Percentiles rank a stretch among this genome's conserved stretches.
These are phyloP conservation scores for Flaveria bidentis DNA, from an alignment of 129 eudicot genomes.

Conservation along the genomic window DNA sequence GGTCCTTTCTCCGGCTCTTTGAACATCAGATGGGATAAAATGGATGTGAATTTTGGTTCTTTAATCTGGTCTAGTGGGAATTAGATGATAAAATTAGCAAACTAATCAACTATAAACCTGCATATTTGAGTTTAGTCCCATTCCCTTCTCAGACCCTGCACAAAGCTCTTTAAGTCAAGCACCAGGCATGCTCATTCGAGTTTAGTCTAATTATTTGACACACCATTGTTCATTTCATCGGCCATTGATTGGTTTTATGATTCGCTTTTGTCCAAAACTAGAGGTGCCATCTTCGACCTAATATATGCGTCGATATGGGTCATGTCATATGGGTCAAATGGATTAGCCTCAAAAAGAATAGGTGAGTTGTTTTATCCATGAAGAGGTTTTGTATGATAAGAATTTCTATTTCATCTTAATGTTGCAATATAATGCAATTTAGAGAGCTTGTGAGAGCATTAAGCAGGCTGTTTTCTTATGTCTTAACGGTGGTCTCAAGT, in stretches of 20 bases:
- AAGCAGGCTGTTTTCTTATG: neutral
- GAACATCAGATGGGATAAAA: neutral
- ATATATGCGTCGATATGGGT: neutral
- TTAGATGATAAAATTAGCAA: no score
- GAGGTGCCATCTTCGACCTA: neutral
- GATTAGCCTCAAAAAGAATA: neutral
- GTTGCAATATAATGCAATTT: neutral
- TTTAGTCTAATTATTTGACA: no score
- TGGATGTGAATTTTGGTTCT: neutral
- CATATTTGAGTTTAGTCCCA: no score
- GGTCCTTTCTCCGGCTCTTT: neutral
- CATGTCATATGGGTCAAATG: neutral
- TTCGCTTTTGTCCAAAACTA: no score
- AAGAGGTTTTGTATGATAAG: neutral
- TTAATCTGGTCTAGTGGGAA: neutral
- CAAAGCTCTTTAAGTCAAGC: no score
- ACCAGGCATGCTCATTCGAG: no score
- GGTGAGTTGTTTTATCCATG: neutral
- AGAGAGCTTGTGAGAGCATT: neutral
- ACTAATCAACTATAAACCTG: no score
- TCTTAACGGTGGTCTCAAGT: neutral
- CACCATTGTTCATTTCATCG: no score
- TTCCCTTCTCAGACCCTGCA: no score
- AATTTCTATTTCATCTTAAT: no score
- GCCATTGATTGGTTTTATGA: no score